Percentiles rank a stretch among this genome's conserved stretches.
phyloP scores from a whole-genome alignment of 805 yeast species.

The Tetrapisispora taiwanensis region DNA sequence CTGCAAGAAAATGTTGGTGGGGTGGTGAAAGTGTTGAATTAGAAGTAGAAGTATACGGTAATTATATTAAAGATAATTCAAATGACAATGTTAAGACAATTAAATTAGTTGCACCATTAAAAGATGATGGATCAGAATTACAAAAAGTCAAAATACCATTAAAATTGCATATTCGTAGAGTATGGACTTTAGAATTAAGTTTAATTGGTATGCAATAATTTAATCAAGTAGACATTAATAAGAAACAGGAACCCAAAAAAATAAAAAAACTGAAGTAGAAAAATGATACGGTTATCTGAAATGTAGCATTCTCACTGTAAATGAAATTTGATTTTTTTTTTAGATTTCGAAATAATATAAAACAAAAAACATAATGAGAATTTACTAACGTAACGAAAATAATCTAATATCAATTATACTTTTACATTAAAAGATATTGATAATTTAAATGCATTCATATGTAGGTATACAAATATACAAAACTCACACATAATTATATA shows the following conservation, averaged over 20 bases:
- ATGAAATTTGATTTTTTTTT: neutral
- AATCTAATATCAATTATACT: too few species aligned
- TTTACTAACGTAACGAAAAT: too few species aligned
- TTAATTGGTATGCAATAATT: slow-evolving; percentile 63
- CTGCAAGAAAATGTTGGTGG: slow-evolving; percentile 99
- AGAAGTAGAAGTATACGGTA: slow-evolving; percentile 27
- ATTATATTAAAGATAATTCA: slow-evolving; percentile 10
- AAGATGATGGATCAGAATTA: slow-evolving; percentile 9
- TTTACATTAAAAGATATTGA: neutral
- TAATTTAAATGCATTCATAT: neutral
- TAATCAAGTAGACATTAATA: too few species aligned
- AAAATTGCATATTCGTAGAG: slow-evolving; percentile 79
- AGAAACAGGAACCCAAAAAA: too few species aligned
- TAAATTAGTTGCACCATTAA: slow-evolving; percentile 11
- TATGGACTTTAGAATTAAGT: slow-evolving; percentile 91
- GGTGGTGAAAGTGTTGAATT: slow-evolving; percentile 47
- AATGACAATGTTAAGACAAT: slow-evolving; percentile 4
- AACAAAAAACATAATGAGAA: too few species aligned
- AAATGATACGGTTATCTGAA: too few species aligned
- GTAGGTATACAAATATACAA: neutral
- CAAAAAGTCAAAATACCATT: slow-evolving; percentile 33
- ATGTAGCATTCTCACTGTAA: neutral
- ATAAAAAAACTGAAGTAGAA: too few species aligned
- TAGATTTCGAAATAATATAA: too few species aligned
- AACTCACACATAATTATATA: neutral